A percentile compares a stretch with the other conserved stretches of the same genome.
Conservation (phyloP, 2,329 filamentous ascomycete species). For the Thielaviopsis euricoi region DNA sequence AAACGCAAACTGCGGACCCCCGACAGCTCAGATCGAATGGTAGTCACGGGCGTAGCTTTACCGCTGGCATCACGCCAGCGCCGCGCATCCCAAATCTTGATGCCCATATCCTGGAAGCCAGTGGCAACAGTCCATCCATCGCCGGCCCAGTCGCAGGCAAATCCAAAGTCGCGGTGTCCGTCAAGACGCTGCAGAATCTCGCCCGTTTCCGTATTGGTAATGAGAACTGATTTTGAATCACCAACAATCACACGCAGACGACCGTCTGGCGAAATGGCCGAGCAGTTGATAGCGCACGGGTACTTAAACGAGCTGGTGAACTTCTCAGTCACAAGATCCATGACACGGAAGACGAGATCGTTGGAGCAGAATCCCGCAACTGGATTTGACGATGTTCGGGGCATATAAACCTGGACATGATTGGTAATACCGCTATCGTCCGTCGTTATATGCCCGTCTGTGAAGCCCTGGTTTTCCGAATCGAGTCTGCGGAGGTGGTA, state of each 20-base stretch:
- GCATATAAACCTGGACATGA: conserved; percentile 40
- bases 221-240: conserved; percentile 47
- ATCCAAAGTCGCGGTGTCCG: conserved; percentile 55
- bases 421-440: conserved; percentile 44
- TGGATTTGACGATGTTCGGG: conserved; percentile 34
- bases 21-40: conserved; percentile 48
- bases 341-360: conserved; percentile 38
- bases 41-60: conserved; percentile 29
- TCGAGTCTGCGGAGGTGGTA: conserved; percentile 34
- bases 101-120: conserved; percentile 55
- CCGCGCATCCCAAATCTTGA: conserved; percentile 63
- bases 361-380: conserved; percentile 47
- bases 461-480: conserved; percentile 21
- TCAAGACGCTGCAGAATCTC: conserved; percentile 37
- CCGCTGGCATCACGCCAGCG: conserved; percentile 44
- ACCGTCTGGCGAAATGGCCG: conserved; percentile 53
- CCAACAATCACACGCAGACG: conserved; percentile 59
- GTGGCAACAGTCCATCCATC: conserved; percentile 64
- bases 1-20: conserved; percentile 55
- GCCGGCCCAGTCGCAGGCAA: conserved; percentile 65
- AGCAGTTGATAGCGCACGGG: conserved; percentile 52
- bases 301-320: conserved; percentile 39
- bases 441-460: conserved; percentile 31
- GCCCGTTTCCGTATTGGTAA: conserved; percentile 53
- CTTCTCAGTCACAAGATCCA: conserved; percentile 42